phyloP scores from a whole-genome alignment of 805 yeast genomes.

The Candida mattraensis region DNA sequence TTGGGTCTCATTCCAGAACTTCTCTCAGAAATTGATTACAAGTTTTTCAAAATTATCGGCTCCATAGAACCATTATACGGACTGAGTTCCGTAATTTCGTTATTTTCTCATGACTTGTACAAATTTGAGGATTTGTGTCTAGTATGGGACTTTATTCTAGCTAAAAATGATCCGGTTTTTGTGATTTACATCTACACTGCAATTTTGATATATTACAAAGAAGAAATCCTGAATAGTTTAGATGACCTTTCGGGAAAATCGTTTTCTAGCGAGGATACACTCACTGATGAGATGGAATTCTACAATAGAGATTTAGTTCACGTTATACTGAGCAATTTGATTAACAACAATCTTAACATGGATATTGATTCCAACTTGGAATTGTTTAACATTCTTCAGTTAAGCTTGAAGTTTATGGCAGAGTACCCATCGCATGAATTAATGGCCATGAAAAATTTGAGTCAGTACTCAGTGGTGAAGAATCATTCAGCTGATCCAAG shows the following conservation, averaged over 20 bases:
- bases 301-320: constrained; percentile 30
- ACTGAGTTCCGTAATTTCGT: constrained; percentile 72
- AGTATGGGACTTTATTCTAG: constrained; percentile 70
- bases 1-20: constrained; percentile 65
- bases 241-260: constrained; percentile 33
- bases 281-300: constrained; percentile 21
- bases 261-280: constrained; percentile 26
- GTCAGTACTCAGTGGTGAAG: constrained; percentile 25
- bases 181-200: constrained; percentile 64
- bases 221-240: constrained; percentile 39
- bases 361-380: constrained; percentile 26
- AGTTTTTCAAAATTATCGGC: constrained; percentile 41
- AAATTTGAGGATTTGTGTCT: constrained; percentile 48
- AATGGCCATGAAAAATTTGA: constrained; percentile 6
- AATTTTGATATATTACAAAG: constrained; percentile 46
- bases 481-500: constrained; percentile 8
- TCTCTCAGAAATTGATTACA: constrained; percentile 47
- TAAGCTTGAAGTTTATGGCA: constrained; percentile 16
- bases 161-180: constrained; percentile 52
- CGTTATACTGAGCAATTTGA: constrained; percentile 27
- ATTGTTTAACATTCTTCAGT: constrained; percentile 27
- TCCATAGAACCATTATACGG: constrained; percentile 60
- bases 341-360: constrained; percentile 26
- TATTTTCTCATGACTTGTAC: constrained; percentile 70
- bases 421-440: constrained; percentile 10